Base-by-base conservation (phyloP, 495 filamentous ascomycete species). In the Penicillium bovifimosum region DNA sequence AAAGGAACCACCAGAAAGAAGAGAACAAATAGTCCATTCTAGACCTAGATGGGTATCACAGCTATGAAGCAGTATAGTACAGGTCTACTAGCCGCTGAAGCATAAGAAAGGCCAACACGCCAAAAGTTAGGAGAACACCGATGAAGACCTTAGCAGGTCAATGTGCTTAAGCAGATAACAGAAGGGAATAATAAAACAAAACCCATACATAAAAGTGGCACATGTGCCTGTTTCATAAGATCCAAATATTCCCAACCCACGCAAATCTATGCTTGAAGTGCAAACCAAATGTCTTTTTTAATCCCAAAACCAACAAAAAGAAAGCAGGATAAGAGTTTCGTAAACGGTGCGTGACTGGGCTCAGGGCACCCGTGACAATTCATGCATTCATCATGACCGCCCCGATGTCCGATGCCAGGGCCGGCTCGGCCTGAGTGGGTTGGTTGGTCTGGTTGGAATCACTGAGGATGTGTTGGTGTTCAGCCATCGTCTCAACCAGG, bases 371-470 rank as follows among this genome's bases (percentile, higher is more conserved):
- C 29, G 41, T 43, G 41, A 29, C 10, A 31, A 42, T 52, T 70
- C 56, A 70, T 53, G 69, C 67, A 66, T 70, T 73, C 68, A 69
- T 72, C 65, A 68, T 70, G 50, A 71, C 66, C 29, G 62, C 62
- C 36, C 67, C 69, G 27, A 67, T 44, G 38, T 72, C 68, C 3
- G 68, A 63, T 31, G 60, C 53, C 10, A 68, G 45, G 29, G 64
- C 56, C 5, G 58, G 18, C 14, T 70, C 68, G 11, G 60, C 52
- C 5, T 56, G 27, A 1, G 61, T 38, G 38, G 48, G 48, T 51
- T 60, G 56, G 33, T 62, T 53, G 0, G 60, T 33, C 29, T 55
- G 51, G 42, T 59, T 67, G 6, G 68, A 56, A 44, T 74, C 65
- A 47, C 52, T 61, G 26, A 71, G 52, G 17, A 67, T 57, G 10